Percentiles rank a stretch among this genome's conserved stretches.
Evolutionary conservation across 2,329 filamentous ascomycete genomes (phyloP).

Genomic region (Dactylellina sp.): DNA sequence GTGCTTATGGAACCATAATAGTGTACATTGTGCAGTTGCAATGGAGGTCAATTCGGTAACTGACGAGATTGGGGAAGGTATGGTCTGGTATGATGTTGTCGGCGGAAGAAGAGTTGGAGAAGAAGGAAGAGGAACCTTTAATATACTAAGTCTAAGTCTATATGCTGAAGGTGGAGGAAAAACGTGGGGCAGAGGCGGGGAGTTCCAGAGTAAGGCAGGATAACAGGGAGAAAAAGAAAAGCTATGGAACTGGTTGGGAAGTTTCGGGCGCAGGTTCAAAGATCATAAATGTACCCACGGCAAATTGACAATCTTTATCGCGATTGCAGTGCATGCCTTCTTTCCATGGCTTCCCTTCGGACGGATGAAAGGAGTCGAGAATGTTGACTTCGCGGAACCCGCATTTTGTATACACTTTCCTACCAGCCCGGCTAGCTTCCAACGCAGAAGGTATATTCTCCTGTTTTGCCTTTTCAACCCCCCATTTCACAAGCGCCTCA

Average conservation of each 20-base stretch:
- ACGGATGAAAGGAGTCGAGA: constrained; percentile 35
- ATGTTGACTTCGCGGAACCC: constrained; percentile 34
- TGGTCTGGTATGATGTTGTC: constrained; percentile 44
- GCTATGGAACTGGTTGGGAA: background rate
- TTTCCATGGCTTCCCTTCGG: constrained; percentile 18
- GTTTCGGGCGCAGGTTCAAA: constrained; percentile 19
- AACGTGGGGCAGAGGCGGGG: constrained; percentile 39
- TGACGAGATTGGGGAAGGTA: constrained; percentile 43
- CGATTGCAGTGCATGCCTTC: constrained; percentile 54
- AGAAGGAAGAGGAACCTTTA: constrained; percentile 33
- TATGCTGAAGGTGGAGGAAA: constrained; percentile 43
- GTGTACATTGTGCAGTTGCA: constrained; percentile 46
- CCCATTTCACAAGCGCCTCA: constrained; percentile 37
- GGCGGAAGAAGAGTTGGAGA: constrained; percentile 39
- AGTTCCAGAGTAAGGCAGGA: constrained; percentile 39
- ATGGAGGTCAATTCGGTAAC: constrained; percentile 31
- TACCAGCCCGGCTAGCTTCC: constrained; percentile 44
- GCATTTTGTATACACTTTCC: constrained; percentile 45
- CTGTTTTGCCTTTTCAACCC: constrained; percentile 31
- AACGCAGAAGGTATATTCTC: constrained; percentile 32
- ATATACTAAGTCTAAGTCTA: constrained; percentile 40
- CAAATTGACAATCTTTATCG: constrained; percentile 35
- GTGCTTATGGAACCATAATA: constrained; percentile 53
- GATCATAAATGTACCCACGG: constrained; percentile 52
- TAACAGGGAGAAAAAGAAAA: background rate